These are phyloP conservation scores for Inonotus hispidus DNA, from an alignment of 1,284 basidiomycete species.

Conservation along the genomic window DNA sequence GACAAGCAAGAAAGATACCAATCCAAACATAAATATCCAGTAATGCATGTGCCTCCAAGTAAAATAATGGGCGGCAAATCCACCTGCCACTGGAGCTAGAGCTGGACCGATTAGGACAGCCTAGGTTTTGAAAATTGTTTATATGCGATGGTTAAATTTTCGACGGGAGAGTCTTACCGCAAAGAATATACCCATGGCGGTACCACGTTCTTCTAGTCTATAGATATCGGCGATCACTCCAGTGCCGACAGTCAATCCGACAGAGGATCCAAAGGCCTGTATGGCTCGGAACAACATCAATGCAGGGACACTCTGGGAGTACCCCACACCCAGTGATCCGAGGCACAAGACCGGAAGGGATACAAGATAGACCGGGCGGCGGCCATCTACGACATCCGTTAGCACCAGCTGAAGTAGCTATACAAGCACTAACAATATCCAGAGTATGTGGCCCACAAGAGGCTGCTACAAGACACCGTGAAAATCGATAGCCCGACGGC, in stretches of 20 bases:
- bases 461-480: constrained; percentile 35
- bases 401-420: neutral
- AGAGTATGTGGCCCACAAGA: constrained; percentile 50
- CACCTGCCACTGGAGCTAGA: constrained; percentile 34
- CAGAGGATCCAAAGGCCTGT: constrained; percentile 55
- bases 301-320: constrained; percentile 40
- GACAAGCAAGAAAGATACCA: constrained; percentile 41
- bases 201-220: constrained; percentile 53
- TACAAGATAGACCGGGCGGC: constrained; percentile 54
- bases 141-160: neutral
- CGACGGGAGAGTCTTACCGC: constrained; percentile 33
- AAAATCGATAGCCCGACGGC: constrained; percentile 43
- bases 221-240: constrained; percentile 67
- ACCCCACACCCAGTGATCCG: constrained; percentile 60
- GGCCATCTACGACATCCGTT: constrained; percentile 42
- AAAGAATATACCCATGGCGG: constrained; percentile 59
- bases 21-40: constrained; percentile 39
- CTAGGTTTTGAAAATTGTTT: constrained; percentile 18
- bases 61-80: constrained; percentile 39
- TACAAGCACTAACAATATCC: constrained; percentile 39
- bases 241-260: constrained; percentile 52
- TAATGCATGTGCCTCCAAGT: constrained; percentile 50
- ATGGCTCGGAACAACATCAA: constrained; percentile 59
- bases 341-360: constrained; percentile 56
- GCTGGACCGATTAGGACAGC: constrained; percentile 32